A percentile compares a stretch with the other conserved stretches of the same genome.
These are phyloP conservation scores for Mortierella polycephala DNA, from an alignment of 371 early-diverging fungal genomes.

Conservation along the genomic window DNA sequence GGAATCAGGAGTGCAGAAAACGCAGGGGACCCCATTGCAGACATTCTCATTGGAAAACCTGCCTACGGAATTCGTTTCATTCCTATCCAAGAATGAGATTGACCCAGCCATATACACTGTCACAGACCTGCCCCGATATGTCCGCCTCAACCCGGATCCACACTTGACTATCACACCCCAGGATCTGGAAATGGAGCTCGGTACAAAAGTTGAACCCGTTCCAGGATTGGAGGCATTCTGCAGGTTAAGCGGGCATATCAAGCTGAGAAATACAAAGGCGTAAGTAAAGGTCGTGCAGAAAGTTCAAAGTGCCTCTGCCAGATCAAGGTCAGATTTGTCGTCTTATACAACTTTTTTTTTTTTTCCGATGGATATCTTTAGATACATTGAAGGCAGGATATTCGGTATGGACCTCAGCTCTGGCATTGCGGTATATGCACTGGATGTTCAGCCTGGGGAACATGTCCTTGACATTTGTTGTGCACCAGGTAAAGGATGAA, in stretches of 20 bases:
- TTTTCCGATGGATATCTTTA: neutral
- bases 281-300: conserved; percentile 7
- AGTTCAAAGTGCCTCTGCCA: too few species aligned
- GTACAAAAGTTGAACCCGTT: conserved; percentile 43
- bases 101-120: conserved; percentile 73
- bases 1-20: too few species aligned
- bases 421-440: conserved; percentile 75
- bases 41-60: conserved; percentile 60
- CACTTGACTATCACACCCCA: conserved; percentile 55
- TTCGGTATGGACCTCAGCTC: conserved; percentile 92
- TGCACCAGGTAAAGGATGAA: conserved; percentile 61
- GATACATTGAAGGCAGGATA: conserved; percentile 57
- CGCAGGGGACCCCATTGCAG: neutral
- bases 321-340: too few species aligned
- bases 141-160: conserved; percentile 69
- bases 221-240: conserved; percentile 50
- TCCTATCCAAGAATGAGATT: conserved; percentile 72
- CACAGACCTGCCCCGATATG: conserved; percentile 73
- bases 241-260: conserved; percentile 22
- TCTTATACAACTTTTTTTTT: too few species aligned
- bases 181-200: conserved; percentile 59
- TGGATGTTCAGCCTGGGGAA: conserved; percentile 70
- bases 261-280: conserved; percentile 44
- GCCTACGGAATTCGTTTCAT: conserved; percentile 66
- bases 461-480: conserved; percentile 86